phyloP scores from a whole-genome alignment of 371 early-diverging fungal species.

The Amoeboaphelidium protococcarum region DNA sequence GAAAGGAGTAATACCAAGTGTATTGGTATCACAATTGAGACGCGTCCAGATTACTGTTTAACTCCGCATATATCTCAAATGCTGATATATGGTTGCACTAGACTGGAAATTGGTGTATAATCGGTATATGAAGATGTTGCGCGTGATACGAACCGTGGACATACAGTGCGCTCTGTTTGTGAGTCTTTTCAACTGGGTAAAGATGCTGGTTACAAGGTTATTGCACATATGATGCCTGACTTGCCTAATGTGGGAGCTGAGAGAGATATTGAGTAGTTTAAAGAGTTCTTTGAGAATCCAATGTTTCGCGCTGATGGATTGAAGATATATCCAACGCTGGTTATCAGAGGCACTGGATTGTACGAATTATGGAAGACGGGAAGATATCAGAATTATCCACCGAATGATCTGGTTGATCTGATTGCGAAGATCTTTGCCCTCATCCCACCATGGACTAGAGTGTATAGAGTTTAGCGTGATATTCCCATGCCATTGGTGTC shows the following conservation, averaged over 20 bases:
- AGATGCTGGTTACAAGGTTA: slow-evolving; percentile 98
- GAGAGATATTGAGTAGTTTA: slow-evolving; percentile 96
- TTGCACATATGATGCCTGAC: slow-evolving; percentile 99
- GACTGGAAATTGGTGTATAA: slow-evolving; percentile 98
- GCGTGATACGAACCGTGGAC: slow-evolving; percentile 96
- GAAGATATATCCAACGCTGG: slow-evolving; percentile 98
- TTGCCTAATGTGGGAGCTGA: slow-evolving; percentile 99
- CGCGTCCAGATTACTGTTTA: slow-evolving; percentile 96
- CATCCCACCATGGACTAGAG: slow-evolving; percentile 99
- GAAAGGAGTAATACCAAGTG: slow-evolving; percentile 93
- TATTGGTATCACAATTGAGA: slow-evolving; percentile 99
- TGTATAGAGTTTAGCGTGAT: slow-evolving; percentile 98
- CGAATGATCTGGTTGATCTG: slow-evolving; percentile 90
- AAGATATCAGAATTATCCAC: slow-evolving; percentile 95
- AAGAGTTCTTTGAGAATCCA: slow-evolving; percentile 98
- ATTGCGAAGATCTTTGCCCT: slow-evolving; percentile 88
- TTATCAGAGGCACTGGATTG: slow-evolving; percentile 96
- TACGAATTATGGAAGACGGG: slow-evolving; percentile 99
- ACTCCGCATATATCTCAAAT: slow-evolving; percentile 94
- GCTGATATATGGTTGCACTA: slow-evolving; percentile 97
- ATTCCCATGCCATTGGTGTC: slow-evolving; percentile 99
- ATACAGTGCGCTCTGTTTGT: slow-evolving; percentile 93
- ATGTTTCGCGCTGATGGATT: slow-evolving; percentile 95
- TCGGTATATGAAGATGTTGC: slow-evolving; percentile 99
- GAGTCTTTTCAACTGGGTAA: slow-evolving; percentile 93